Evolutionary conservation across 345 rosid genomes (phyloP).

Genomic region (Brassica napus): DNA sequence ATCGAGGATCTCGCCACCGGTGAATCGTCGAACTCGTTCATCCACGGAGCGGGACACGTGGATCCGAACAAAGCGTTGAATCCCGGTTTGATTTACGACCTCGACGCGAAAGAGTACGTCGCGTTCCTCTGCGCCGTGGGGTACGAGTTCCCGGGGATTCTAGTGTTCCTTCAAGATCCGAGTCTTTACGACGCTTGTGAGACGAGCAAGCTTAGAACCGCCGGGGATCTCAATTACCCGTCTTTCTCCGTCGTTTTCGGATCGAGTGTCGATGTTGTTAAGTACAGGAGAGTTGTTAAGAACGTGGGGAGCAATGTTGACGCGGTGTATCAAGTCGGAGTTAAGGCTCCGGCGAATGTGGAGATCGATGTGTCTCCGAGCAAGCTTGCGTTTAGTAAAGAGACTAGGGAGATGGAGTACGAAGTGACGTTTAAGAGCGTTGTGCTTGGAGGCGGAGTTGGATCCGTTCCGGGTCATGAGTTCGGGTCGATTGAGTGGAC

Average conservation of each 20-base stretch:
- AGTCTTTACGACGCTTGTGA: constrained; percentile 43
- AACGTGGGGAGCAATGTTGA: background rate
- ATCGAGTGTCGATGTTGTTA: background rate
- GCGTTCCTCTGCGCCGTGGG: constrained; percentile 84
- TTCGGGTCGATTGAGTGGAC: background rate
- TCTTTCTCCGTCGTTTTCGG: constrained; percentile 63
- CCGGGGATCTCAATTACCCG: constrained; percentile 74
- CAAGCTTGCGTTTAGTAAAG: background rate
- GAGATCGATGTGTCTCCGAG: background rate
- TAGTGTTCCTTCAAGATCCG: constrained; percentile 59
- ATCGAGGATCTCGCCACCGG: constrained; percentile 79
- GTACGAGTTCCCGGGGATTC: constrained; percentile 52
- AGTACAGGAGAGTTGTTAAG: background rate
- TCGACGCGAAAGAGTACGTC: constrained; percentile 49
- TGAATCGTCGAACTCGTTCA: constrained; percentile 59
- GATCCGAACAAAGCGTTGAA: constrained; percentile 77
- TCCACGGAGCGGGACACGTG: constrained; percentile 84
- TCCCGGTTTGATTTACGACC: constrained; percentile 82
- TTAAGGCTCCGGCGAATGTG: background rate
- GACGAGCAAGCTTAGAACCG: constrained; percentile 39
- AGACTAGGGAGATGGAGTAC: background rate
- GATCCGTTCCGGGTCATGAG: background rate
- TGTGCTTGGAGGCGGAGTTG: background rate
- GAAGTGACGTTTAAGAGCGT: background rate
- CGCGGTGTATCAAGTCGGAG: background rate